Percentiles rank a stretch among this genome's conserved stretches.
These are phyloP conservation scores for Aspergillus homomorphus DNA, from an alignment of 495 filamentous ascomycete species.

Conservation along the genomic window DNA sequence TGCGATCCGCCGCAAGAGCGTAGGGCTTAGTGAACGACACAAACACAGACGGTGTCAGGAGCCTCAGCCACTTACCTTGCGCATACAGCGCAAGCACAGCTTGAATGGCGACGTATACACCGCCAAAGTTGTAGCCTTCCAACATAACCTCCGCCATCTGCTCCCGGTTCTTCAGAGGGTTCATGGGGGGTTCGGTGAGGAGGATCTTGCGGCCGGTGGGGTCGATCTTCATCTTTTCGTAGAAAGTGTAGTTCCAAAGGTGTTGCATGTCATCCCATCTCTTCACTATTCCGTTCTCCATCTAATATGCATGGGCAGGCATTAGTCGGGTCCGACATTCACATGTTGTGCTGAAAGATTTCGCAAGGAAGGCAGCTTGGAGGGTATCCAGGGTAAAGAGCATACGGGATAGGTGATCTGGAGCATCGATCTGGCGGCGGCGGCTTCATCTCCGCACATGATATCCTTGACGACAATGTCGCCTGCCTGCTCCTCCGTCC, in stretches of 20 bases:
- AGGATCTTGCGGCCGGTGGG: slow-evolving; percentile 93
- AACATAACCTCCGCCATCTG: slow-evolving; percentile 99
- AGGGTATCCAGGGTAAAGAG: slow-evolving; percentile 11
- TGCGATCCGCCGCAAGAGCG: slow-evolving; percentile 24
- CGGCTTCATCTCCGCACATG: slow-evolving; percentile 99
- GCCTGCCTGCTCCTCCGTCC: slow-evolving; percentile 80
- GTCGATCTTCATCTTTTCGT: slow-evolving; percentile 92
- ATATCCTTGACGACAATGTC: slow-evolving; percentile 95
- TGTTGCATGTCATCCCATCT: slow-evolving; percentile 99
- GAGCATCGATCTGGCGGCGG: slow-evolving; percentile 90
- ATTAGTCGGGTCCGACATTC: slow-evolving; percentile 21
- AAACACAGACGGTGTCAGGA: background rate
- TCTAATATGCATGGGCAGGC: slow-evolving; percentile 46
- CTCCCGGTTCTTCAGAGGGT: slow-evolving; percentile 91
- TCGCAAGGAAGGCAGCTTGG: slow-evolving; percentile 17
- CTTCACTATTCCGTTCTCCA: slow-evolving; percentile 99
- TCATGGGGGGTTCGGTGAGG: slow-evolving; percentile 96
- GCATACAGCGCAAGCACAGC: slow-evolving; percentile 96
- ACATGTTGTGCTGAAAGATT: slow-evolving; percentile 24
- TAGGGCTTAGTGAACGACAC: background rate
- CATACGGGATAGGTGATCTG: slow-evolving; percentile 93
- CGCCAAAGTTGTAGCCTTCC: slow-evolving; percentile 91
- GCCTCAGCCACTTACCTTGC: slow-evolving; percentile 61
- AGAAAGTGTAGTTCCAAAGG: slow-evolving; percentile 98
- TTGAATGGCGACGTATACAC: slow-evolving; percentile 98